phyloP scores from a whole-genome alignment of 192 early-diverging fungal genomes.

The Coemansia sp. region DNA sequence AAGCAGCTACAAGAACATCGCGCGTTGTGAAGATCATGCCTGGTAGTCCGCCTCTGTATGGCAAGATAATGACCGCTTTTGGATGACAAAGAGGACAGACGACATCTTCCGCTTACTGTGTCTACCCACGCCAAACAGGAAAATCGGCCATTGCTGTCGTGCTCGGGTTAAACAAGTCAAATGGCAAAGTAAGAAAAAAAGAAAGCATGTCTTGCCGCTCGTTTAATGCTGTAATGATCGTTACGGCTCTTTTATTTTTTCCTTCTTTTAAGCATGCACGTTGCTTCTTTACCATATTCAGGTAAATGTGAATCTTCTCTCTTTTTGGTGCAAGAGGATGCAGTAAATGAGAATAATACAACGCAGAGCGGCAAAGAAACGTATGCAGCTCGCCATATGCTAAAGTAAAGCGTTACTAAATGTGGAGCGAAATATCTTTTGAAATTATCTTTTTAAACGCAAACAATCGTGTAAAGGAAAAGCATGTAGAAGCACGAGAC shows the following conservation, averaged over 20 bases:
- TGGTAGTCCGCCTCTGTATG: not conserved
- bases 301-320: slow-evolving; percentile 4
- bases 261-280: not conserved
- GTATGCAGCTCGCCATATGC: not conserved
- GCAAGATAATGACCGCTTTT: not conserved
- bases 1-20: not conserved
- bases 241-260: too few species aligned
- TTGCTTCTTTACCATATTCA: not conserved
- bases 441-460: too few species aligned
- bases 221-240: too few species aligned
- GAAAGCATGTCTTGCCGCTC: not conserved
- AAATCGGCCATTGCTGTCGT: too few species aligned
- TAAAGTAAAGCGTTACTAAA: not conserved
- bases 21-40: not conserved
- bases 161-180: too few species aligned
- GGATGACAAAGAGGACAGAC: not conserved
- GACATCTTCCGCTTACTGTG: not conserved
- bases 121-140: too few species aligned
- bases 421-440: not conserved
- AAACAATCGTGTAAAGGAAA: not conserved
- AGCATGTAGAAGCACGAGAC: slow-evolving; percentile 7
- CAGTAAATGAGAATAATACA: too few species aligned
- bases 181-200: not conserved
- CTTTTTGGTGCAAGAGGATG: not conserved
- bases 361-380: not conserved